A percentile compares a stretch with the other conserved stretches of the same genome.
phyloP scores from a whole-genome alignment of 2,329 filamentous ascomycete genomes.

The Sarocladiaceae sp. region DNA sequence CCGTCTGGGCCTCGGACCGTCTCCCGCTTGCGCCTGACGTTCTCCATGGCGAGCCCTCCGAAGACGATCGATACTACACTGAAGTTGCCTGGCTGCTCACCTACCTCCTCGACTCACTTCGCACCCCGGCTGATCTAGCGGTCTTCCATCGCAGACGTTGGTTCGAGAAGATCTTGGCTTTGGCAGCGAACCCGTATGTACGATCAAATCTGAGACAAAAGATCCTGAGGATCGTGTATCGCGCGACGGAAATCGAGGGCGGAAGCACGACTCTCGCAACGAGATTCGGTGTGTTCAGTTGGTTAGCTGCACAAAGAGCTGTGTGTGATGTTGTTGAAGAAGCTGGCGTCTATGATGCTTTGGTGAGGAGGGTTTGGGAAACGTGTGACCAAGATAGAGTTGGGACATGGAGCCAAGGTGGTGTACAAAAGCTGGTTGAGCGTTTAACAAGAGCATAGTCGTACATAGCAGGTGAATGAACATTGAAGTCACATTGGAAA shows the following conservation, averaged over 20 bases:
- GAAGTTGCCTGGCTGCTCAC: slow-evolving; percentile 73
- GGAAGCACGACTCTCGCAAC: slow-evolving; percentile 80
- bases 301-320: slow-evolving; percentile 62
- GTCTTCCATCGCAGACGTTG: slow-evolving; percentile 59
- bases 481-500: too few relatives aligned
- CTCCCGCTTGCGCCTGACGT: slow-evolving; percentile 66
- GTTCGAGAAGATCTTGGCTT: slow-evolving; percentile 69
- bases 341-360: slow-evolving; percentile 42
- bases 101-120: slow-evolving; percentile 65
- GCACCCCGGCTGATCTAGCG: slow-evolving; percentile 53
- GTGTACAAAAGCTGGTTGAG: slow-evolving; percentile 26
- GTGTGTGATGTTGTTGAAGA: slow-evolving; percentile 38
- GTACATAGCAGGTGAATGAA: too few relatives aligned
- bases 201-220: slow-evolving; percentile 55
- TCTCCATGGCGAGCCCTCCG: slow-evolving; percentile 60
- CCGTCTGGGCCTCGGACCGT: slow-evolving; percentile 69
- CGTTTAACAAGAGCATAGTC: neutral
- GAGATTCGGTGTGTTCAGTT: slow-evolving; percentile 67
- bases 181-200: slow-evolving; percentile 65
- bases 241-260: slow-evolving; percentile 61
- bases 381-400: slow-evolving; percentile 66
- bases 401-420: slow-evolving; percentile 59
- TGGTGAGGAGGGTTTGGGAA: slow-evolving; percentile 57
- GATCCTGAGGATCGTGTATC: slow-evolving; percentile 58
- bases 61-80: slow-evolving; percentile 68